Base-by-base conservation (phyloP, 768 basidiomycete genomes). In the Rickenella mellea region DNA sequence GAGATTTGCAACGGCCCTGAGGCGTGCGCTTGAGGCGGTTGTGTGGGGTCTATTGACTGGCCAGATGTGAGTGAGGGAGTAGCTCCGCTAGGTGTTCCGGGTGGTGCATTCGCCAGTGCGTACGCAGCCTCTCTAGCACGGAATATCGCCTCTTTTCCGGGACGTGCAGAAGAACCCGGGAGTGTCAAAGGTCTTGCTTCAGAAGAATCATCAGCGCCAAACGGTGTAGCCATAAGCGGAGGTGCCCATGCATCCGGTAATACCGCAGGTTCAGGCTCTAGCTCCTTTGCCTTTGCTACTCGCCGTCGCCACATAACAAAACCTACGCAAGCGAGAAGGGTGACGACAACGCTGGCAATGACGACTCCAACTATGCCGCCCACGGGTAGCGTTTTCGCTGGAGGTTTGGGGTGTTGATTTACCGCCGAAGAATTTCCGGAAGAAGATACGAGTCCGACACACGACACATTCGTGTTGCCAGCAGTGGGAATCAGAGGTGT, bases 341-440 rank as follows among this genome's bases (percentile, higher is more conserved):
- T 40, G 12, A 58, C 42, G 7, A 63, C 30, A 14, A 51, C 52
- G 17, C 64, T 30, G 7, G 61, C 53, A 2, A 63, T 52, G 15
- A 56, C 54, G 15, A 65, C 56, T 2, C 60, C 66, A 6, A 57
- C 56, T 20, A 61, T 53, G 26, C 61, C 49, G 5, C 49, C 41
- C 2, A 37, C 26, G 30, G 41, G 20, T 37, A 51, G 19, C 52
- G 55, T 28, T 51, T 54, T 40, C 42, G 51, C 45, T 43, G 42
- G 39, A 32, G 47, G 14, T 15, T 47, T 22, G 47, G 43, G 14
- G 39, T 40, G 8, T 42, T 45, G 37, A 37, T 46, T 17, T 20
- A 35, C 28, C 22, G 30, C n/a, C 21, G 27, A 31, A 10, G 19
- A 49, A 17, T 27, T 29, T 14, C 26, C n/a, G 9, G n/a, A 25